A percentile compares a stretch with the other conserved stretches of the same genome.
phyloP scores from a whole-genome alignment of 495 filamentous ascomycete genomes.

The Platismatia glauca region DNA sequence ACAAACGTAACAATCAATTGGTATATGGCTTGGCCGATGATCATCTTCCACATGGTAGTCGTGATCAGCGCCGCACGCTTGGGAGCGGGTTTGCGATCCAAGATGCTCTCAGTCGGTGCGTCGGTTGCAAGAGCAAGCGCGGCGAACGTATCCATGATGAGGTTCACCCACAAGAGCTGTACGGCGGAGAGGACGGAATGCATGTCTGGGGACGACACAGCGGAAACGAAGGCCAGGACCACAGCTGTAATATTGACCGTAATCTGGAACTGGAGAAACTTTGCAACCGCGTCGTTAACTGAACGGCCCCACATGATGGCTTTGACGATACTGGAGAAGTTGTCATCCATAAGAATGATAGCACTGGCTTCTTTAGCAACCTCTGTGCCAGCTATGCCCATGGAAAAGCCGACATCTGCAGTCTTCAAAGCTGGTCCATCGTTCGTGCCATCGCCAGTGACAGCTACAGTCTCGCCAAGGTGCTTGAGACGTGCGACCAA shows the following conservation, averaged over 20 bases:
- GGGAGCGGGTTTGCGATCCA: constrained; percentile 76
- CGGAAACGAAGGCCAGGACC: constrained; percentile 70
- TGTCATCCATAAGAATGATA: constrained; percentile 88
- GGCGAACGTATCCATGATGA: constrained; percentile 92
- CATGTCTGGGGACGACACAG: constrained; percentile 57
- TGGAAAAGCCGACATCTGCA: constrained; percentile 85
- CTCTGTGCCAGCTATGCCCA: constrained; percentile 85
- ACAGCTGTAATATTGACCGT: constrained; percentile 89
- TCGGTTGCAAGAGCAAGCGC: constrained; percentile 81
- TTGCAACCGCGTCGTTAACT: constrained; percentile 84
- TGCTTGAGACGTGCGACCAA: constrained; percentile 65
- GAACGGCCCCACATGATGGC: constrained; percentile 85
- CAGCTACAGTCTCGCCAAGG: constrained; percentile 71
- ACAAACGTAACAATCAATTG: constrained; percentile 71
- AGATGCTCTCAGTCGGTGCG: constrained; percentile 65
- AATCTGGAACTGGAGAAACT: constrained; percentile 86
- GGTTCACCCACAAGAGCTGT: constrained; percentile 83
- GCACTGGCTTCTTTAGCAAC: constrained; percentile 91
- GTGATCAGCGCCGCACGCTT: constrained; percentile 70
- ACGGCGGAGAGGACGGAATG: constrained; percentile 73
- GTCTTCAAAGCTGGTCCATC: constrained; percentile 79
- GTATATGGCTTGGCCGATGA: constrained; percentile 75
- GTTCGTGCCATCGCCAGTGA: constrained; percentile 86
- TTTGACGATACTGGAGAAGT: constrained; percentile 81
- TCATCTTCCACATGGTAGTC: constrained; percentile 94